phyloP scores from a whole-genome alignment of 768 basidiomycete species.

The Auriscalpium orientale region DNA sequence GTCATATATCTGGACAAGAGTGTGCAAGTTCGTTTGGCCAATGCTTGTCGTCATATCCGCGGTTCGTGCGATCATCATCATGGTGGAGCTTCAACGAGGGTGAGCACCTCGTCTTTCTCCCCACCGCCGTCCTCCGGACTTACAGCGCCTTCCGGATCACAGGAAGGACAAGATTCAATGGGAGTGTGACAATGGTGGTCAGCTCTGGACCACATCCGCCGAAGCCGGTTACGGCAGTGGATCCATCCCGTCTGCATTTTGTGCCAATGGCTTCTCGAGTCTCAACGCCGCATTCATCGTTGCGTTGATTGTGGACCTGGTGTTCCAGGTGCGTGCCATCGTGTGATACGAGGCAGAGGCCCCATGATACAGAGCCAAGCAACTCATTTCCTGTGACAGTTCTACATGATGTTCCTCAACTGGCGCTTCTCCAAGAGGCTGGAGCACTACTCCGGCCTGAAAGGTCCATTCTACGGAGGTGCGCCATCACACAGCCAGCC shows the following conservation, averaged over 20 bases:
- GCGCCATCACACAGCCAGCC: conserved; percentile 15
- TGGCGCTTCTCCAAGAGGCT: conserved; percentile 70
- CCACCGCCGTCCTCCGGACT: conserved; percentile 1
- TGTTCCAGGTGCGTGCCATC: conserved; percentile 46
- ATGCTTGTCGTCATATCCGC: conserved; percentile 59
- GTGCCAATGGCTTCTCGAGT: conserved; percentile 49
- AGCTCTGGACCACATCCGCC: conserved; percentile 45
- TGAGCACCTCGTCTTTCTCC: conserved; percentile 30
- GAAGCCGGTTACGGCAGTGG: conserved; percentile 34
- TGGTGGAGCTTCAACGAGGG: conserved; percentile 65
- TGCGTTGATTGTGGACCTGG: conserved; percentile 54
- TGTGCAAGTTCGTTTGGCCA: conserved; percentile 61
- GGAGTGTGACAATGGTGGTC: conserved; percentile 68
- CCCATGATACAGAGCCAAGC: background rate
- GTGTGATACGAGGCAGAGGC: background rate
- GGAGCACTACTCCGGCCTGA: conserved; percentile 59
- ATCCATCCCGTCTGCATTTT: conserved; percentile 48
- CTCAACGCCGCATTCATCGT: conserved; percentile 62
- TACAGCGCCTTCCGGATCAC: conserved; percentile 10
- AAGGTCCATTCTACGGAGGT: conserved; percentile 58
- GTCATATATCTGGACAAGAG: conserved; percentile 64
- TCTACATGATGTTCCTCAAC: conserved; percentile 70
- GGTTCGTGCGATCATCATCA: conserved; percentile 63
- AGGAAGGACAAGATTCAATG: conserved; percentile 64
- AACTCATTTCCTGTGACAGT: conserved; percentile 26